Evolutionary conservation across 208 protist genomes (phyloP), one percentile per base, ranked within the genome.

Genomic region (Crithidia fasciculata): DNA sequence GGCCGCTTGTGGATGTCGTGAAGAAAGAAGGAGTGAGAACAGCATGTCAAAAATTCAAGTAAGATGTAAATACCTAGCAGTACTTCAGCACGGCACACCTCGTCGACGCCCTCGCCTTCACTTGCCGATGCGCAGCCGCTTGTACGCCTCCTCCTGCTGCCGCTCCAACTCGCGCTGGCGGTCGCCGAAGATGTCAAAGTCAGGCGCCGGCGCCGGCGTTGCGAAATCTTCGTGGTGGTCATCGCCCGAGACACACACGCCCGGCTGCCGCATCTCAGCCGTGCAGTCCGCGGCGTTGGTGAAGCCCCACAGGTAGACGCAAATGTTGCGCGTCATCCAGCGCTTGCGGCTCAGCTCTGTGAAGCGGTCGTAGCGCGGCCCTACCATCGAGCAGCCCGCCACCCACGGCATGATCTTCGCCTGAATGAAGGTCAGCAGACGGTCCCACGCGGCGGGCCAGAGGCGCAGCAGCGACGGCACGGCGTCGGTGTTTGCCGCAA

Each of bases 161-260:
- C 64, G 67, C 62, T 82, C 59, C 56, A 69, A 65, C 71, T 88
- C 85, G 16, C 88, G 80, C n/a, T 88, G 67, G 10, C 76, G 69
- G 68, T 96, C 88, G 59, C 87, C 91, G 72, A 94, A 94, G 39
- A 93, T 86, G 69, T 94, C 88, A 83, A 88, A 89, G 72, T 93
- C 77, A 0, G 88, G 88, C n/a, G 73, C 58, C 18, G 75, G 84
- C 55, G 70, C 74, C 18, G 86, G 81, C 36, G 90, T 78, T 36
- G 74, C 74, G 62, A 89, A 96, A 69, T 82, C 74, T 50, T 90
- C 88, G 67, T 96, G 82, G 39, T 84, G 44, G 69, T 95, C 87
- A 60, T 96, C 92, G 39, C 74, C 80, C 39, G 89, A 85, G 37
- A 96, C 78, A 59, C 82, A 83, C 44, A 94, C 88, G 37, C 90